Evolutionary conservation across 768 basidiomycete species (phyloP).

Genomic region (Exidia glandulosa): DNA sequence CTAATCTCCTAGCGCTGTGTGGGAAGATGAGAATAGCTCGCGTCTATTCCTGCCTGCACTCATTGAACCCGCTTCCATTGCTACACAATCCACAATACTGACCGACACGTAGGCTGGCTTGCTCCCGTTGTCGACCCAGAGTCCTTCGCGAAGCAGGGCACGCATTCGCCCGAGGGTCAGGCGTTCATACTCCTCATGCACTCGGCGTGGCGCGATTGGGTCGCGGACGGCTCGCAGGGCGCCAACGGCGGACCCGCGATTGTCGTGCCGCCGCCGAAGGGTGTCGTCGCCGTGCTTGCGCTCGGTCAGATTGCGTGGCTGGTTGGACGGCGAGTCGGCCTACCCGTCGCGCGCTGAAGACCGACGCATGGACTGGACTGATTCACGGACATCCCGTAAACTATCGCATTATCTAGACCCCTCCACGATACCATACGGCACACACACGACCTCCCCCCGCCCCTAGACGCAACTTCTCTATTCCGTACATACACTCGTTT

Average conservation of each 20-base stretch:
- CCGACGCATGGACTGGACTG: too few relatives aligned
- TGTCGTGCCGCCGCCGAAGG: background rate
- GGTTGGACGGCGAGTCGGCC: too few relatives aligned
- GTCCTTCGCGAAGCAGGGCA: conserved; percentile 34
- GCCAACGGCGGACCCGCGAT: conserved; percentile 20
- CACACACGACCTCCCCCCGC: too few relatives aligned
- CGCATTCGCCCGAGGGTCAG: conserved; percentile 60
- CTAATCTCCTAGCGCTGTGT: background rate
- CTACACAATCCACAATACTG: conserved; percentile 4
- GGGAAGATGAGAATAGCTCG: background rate
- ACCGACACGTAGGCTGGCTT: conserved; percentile 42
- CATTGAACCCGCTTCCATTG: background rate
- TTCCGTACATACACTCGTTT: too few relatives aligned
- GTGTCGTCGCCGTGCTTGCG: background rate
- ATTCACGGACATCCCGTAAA: too few relatives aligned
- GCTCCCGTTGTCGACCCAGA: conserved; percentile 68
- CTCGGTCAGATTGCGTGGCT: background rate
- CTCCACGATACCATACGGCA: too few relatives aligned
- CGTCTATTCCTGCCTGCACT: background rate
- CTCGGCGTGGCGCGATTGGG: conserved; percentile 70
- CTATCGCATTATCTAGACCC: too few relatives aligned
- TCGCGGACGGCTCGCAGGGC: conserved; percentile 40
- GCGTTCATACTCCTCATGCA: conserved; percentile 71
- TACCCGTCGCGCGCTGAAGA: too few relatives aligned
- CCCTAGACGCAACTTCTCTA: too few relatives aligned